Conservation (phyloP, 2,329 filamentous ascomycete species). For the Aspergillus candidus region DNA sequence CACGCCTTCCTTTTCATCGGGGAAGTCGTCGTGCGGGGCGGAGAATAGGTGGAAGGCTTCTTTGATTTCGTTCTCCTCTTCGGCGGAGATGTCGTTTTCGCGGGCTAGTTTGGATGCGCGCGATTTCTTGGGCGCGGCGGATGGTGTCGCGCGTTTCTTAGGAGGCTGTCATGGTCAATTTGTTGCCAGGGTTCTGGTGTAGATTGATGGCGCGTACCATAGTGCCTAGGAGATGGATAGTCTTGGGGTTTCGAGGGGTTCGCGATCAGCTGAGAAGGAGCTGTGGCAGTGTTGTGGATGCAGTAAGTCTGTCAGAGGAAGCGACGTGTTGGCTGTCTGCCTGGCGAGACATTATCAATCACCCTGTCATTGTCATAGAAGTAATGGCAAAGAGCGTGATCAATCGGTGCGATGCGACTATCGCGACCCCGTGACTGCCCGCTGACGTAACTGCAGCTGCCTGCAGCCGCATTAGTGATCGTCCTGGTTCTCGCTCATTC, state of each 20-base stretch:
- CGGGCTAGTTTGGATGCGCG: constrained; percentile 85
- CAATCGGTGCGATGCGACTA: no score
- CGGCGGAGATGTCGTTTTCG: constrained; percentile 76
- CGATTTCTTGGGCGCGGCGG: constrained; percentile 30
- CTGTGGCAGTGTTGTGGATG: no score
- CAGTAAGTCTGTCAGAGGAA: no score
- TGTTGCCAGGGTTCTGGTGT: background rate
- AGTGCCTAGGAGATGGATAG: background rate
- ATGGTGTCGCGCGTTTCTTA: constrained; percentile 30
- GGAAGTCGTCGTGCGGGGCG: constrained; percentile 50
- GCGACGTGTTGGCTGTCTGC: no score
- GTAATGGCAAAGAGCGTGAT: no score
- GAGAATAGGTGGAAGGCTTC: constrained; percentile 84
- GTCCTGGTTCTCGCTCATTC: no score
- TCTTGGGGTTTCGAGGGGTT: no score
- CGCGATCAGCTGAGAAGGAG: background rate
- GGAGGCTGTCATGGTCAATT: constrained; percentile 25
- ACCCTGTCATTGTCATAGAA: no score
- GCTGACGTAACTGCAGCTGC: no score
- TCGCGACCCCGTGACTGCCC: no score
- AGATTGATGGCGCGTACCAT: constrained; percentile 16
- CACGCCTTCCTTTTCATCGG: constrained; percentile 66
- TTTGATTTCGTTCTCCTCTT: constrained; percentile 82
- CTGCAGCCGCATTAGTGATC: no score
- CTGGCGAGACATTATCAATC: no score